These are phyloP conservation scores for Saccharum hybrid DNA, from an alignment of 202 grass and related monocot genomes.

Conservation along the genomic window DNA sequence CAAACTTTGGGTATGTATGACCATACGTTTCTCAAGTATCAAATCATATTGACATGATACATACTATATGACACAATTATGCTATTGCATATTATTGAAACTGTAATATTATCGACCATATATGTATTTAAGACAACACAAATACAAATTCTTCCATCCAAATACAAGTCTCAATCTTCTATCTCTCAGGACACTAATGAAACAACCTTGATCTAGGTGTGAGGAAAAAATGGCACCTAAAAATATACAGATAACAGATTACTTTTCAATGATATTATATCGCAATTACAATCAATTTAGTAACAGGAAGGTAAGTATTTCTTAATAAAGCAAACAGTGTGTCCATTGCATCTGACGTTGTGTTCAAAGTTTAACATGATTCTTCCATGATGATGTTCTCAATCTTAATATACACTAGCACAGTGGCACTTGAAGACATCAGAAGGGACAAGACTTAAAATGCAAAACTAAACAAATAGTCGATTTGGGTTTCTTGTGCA, in stretches of 20 bases:
- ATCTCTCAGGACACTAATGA: neutral
- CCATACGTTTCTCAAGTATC: neutral
- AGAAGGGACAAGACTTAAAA: constrained; percentile 16
- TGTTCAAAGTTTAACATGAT: constrained; percentile 25
- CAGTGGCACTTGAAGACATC: constrained; percentile 12
- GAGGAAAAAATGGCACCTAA: constrained; percentile 11
- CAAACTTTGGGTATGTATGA: neutral
- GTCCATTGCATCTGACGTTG: neutral
- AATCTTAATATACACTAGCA: neutral
- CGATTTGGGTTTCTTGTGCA: constrained; percentile 15
- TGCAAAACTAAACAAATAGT: neutral
- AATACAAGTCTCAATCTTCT: neutral
- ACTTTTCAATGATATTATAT: constrained; percentile 3
- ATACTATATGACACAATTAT: constrained; percentile 19
- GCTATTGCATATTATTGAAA: constrained; percentile 31
- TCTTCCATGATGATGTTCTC: constrained; percentile 23
- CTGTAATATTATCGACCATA: neutral
- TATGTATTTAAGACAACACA: neutral
- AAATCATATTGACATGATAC: neutral
- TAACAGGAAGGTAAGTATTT: neutral
- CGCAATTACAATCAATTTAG: constrained; percentile 2
- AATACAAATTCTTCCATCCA: constrained; percentile 33
- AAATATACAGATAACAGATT: neutral
- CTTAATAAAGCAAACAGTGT: neutral
- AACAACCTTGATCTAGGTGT: neutral